Evolutionary conservation across 371 early-diverging fungal genomes (phyloP), one percentile per base, ranked within the genome.

Genomic region (Saksenaea vasiformis): DNA sequence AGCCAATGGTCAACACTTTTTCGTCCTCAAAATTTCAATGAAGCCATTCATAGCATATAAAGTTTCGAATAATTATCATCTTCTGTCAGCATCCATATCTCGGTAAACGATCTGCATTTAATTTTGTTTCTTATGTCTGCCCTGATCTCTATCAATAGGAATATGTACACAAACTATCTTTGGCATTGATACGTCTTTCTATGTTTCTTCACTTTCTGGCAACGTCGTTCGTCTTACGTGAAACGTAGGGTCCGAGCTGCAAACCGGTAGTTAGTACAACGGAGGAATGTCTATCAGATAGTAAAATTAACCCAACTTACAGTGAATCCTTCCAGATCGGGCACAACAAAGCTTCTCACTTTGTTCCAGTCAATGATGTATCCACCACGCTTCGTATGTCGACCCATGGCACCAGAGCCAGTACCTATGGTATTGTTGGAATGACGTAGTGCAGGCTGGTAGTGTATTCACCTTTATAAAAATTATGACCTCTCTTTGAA

Each of bases 391-490:
- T 90, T 92, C 22, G 91, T 92, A 60, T 92, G 93, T 70, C 88
- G 84, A 73, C 93, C 93, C 88, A 90, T 92, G 55, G 93, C 85
- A 67, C 93, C 93, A 43, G 87, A 84, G 57, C 92, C 87, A 65
- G 90, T 93, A 73, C 92, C 92, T 91, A 74, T 27, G 22, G 41
- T 24, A 27, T 35, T 24, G 31, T 11, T 44, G 44, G 11, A 15
- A 39, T 55, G 8, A 24, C 31, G 47, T 51, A 11, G 15, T 22
- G 11, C 2, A 5, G 19, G 17, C 17, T 15, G 5, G 44, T 31
- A 31, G 4, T 1, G 22, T 19, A 36, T 34, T 39, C 76, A 88
- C 93, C 93, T 77, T 93, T 93, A 73, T 92, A 93, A 65, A 83
- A 90, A 69, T 93, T 89, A 70, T 87, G 91, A 27, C 93, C 93